Conservation (phyloP, 2,329 filamentous ascomycete species). For the Penicillium janthinellum region DNA sequence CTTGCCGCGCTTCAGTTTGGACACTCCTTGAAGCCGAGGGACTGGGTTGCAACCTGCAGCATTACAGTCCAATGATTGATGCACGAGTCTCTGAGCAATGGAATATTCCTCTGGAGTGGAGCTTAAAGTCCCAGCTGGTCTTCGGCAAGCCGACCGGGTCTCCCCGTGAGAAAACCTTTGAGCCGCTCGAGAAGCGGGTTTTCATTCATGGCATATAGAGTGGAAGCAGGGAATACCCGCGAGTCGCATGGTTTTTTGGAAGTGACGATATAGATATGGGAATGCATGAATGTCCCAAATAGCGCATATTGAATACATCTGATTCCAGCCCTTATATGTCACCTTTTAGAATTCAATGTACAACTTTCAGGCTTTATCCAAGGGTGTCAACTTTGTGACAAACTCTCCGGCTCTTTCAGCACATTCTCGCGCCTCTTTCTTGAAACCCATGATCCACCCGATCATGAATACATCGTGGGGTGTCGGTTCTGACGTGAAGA, state of each 20-base stretch:
- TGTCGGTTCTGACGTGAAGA: conserved; percentile 15
- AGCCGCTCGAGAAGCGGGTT: conserved; percentile 9
- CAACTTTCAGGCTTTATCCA: background rate
- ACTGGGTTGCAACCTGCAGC: conserved; percentile 80
- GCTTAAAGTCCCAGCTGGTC: conserved; percentile 75
- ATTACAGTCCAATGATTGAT: conserved; percentile 85
- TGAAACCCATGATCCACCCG: conserved; percentile 19
- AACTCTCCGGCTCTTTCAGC: conserved; percentile 18
- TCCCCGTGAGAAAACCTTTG: conserved; percentile 6
- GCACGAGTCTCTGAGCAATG: conserved; percentile 66
- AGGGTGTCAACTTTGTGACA: background rate
- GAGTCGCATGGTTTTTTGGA: no score
- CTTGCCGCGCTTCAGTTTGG: conserved; percentile 52
- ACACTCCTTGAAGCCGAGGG: conserved; percentile 77
- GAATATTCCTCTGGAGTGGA: conserved; percentile 70
- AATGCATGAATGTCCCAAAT: background rate
- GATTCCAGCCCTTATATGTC: background rate
- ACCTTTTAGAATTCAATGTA: background rate
- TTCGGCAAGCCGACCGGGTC: conserved; percentile 53
- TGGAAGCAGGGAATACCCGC: no score
- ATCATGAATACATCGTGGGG: conserved; percentile 24
- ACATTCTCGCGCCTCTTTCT: conserved; percentile 16
- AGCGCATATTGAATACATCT: background rate
- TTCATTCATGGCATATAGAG: conserved; percentile 14
- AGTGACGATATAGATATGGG: background rate